Conservation (phyloP, 345 rosid species). For the Gossypioides kirkii region DNA sequence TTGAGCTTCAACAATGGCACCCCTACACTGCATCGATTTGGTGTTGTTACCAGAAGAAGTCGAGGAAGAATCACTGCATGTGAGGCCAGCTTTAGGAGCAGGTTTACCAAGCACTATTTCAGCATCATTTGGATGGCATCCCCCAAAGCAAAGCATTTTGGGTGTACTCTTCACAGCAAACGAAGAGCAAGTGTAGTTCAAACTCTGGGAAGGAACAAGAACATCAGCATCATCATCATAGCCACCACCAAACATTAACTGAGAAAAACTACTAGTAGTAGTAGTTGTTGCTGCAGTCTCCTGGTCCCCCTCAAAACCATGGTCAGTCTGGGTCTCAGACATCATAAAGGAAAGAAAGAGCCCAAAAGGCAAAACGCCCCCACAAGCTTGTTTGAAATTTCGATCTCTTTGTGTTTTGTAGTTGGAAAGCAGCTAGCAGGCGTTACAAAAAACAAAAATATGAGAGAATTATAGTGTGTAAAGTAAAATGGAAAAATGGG, state of each 20-base stretch:
- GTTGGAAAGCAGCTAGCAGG: slow-evolving; percentile 10
- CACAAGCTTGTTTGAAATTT: not conserved
- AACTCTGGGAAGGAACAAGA: slow-evolving; percentile 22
- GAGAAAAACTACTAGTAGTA: slow-evolving; percentile 43
- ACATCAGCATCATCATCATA: slow-evolving; percentile 22
- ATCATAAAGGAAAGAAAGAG: slow-evolving; percentile 20
- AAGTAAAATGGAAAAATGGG: not conserved
- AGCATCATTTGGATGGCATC: slow-evolving; percentile 23
- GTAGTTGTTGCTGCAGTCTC: slow-evolving; percentile 8
- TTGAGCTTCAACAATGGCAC: slow-evolving; percentile 3
- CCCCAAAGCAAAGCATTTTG: slow-evolving; percentile 78
- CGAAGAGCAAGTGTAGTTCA: slow-evolving; percentile 11
- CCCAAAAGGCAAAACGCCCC: not conserved
- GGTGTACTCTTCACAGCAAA: slow-evolving; percentile 33
- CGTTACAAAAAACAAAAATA: not conserved
- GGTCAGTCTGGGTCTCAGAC: slow-evolving; percentile 38
- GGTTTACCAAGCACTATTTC: slow-evolving; percentile 14
- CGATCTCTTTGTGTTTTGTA: not conserved
- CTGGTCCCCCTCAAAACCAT: slow-evolving; percentile 32
- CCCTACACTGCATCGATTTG: slow-evolving; percentile 2
- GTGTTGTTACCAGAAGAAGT: slow-evolving; percentile 31
- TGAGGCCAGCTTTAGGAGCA: slow-evolving; percentile 20
- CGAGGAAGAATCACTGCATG: slow-evolving; percentile 43
- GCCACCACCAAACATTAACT: slow-evolving; percentile 48
- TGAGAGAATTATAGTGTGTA: not conserved